Evolutionary conservation across 106 monocot species (phyloP), one percentile per base, ranked within the genome.

Genomic region (Cymbidium sinense): DNA sequence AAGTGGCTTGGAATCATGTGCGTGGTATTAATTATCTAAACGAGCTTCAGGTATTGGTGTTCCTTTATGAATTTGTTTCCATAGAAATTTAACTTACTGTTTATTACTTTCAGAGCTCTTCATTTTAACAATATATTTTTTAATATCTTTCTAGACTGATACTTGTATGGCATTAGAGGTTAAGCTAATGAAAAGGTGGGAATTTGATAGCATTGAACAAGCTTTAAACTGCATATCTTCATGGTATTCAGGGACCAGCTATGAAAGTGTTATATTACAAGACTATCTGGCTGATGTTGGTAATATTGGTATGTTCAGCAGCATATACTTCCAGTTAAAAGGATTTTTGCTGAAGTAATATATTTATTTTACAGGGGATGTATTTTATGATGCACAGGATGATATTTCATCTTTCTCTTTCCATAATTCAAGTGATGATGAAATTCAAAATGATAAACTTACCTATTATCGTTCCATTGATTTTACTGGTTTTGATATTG

Each of bases 161-260:
- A 94, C 94, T 70, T 94, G 87, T n/a, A 83, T 99, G 85, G 98
- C 90, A 58, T 83, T 99, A 86, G 98, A 94, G 80, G 84, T 82
- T 18, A 94, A 92, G 75, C 74, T 83, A 80, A 99, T 99, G 94
- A 99, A 90, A 87, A 88, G 94, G 47, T 99, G 98, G 94, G 98
- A 99, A 77, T 99, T 99, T 87, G 98, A 99, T 74, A 95, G 94
- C 77, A 78, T 94, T 62, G 88, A 87, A 2, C 91, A 99, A 83
- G 92, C 92, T 76, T 92, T 87, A 34, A 79, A 18, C 78, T 85
- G 65, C 80, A 84, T 92, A 18, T 82, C 72, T 50, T 84, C 65
- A 31, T 99, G 94, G 98, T 92, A 52, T 77, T 82, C 83, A 70
- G 94, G 92, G 34, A 95, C 85, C 39, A 23, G 52, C 69, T 77